Evolutionary conservation across 2,329 filamentous ascomycete genomes (phyloP).

Genomic region (Cercospora sp.): DNA sequence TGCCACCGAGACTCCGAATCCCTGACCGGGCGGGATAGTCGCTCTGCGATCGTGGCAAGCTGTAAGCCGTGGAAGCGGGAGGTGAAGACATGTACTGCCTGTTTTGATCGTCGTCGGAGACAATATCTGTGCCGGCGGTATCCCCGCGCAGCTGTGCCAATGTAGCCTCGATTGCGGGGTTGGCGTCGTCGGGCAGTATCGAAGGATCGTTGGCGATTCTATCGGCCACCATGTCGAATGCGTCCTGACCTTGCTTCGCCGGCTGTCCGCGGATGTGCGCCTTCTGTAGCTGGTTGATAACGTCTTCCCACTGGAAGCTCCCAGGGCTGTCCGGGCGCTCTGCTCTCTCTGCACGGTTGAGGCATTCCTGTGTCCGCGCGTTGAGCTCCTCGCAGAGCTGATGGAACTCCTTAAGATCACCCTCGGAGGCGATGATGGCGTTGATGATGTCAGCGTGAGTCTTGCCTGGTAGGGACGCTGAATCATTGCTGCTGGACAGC

Average conservation of each 20-base stretch:
- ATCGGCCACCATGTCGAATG: slow-evolving; percentile 33
- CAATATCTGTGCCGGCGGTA: slow-evolving; percentile 16
- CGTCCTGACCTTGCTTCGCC: slow-evolving; percentile 26
- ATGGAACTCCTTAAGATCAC: slow-evolving; percentile 53
- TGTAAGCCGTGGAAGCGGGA: slow-evolving; percentile 13
- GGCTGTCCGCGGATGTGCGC: slow-evolving; percentile 31
- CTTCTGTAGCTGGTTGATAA: slow-evolving; percentile 49
- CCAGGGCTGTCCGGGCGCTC: slow-evolving; percentile 53
- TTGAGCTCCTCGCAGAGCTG: slow-evolving; percentile 51
- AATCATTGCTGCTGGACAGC: slow-evolving; percentile 24
- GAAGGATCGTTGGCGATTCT: slow-evolving; percentile 34
- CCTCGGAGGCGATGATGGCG: slow-evolving; percentile 41
- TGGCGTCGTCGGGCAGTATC: slow-evolving; percentile 31
- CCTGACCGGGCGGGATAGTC: slow-evolving; percentile 28
- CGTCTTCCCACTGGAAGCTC: slow-evolving; percentile 55
- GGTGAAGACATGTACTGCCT: slow-evolving; percentile 21
- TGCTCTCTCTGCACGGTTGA: slow-evolving; percentile 54
- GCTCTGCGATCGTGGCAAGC: slow-evolving; percentile 21
- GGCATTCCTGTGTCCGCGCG: slow-evolving; percentile 52
- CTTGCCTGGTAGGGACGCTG: slow-evolving; percentile 24
- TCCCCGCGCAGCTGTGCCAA: slow-evolving; percentile 27
- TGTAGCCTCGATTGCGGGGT: slow-evolving; percentile 34
- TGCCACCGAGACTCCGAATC: slow-evolving; percentile 29
- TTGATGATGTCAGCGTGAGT: slow-evolving; percentile 39
- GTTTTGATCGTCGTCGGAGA: slow-evolving; percentile 29